phyloP scores from a whole-genome alignment of 2,329 filamentous ascomycete species.

The Dactylellina leptospora region DNA sequence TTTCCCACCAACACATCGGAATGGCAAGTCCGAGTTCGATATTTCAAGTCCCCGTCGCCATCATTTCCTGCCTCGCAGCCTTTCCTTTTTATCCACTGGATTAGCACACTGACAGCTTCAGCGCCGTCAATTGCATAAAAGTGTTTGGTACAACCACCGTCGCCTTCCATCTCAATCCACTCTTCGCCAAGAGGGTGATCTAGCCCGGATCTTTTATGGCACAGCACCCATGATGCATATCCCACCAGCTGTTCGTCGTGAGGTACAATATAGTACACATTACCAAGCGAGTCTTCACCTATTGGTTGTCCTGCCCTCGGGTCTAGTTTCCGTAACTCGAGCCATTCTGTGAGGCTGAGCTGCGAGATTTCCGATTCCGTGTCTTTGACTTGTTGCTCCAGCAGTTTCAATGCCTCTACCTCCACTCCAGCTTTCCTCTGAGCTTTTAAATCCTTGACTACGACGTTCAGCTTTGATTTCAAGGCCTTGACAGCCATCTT shows the following conservation, averaged over 20 bases:
- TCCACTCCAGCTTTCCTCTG: constrained; percentile 15
- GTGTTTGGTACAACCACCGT: constrained; percentile 19
- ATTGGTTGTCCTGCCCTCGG: constrained; percentile 27
- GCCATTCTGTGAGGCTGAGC: constrained; percentile 44
- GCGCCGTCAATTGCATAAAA: constrained; percentile 36
- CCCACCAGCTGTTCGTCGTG: constrained; percentile 15
- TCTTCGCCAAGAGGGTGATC: constrained; percentile 33
- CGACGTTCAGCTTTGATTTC: constrained; percentile 18
- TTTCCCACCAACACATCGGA: constrained; percentile 49
- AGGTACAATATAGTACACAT: constrained; percentile 23
- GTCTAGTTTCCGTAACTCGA: constrained; percentile 22
- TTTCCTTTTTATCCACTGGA: constrained; percentile 18
- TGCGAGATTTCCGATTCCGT: constrained; percentile 6
- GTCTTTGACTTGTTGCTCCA: constrained; percentile 1
- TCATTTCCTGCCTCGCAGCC: constrained; percentile 5
- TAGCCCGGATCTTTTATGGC: constrained; percentile 27
- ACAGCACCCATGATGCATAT: constrained; percentile 43
- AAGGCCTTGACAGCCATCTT: constrained; percentile 6
- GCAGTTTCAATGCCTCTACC: constrained; percentile 3
- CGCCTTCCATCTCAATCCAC: constrained; percentile 19
- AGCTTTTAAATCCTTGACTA: constrained; percentile 11
- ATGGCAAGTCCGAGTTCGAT: too few relatives aligned
- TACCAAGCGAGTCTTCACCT: constrained; percentile 23
- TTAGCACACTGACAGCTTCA: constrained; percentile 7
- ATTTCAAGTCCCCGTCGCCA: not conserved